phyloP scores from a whole-genome alignment of 1,139 yeast genomes.

The Geotrichum europaeum region DNA sequence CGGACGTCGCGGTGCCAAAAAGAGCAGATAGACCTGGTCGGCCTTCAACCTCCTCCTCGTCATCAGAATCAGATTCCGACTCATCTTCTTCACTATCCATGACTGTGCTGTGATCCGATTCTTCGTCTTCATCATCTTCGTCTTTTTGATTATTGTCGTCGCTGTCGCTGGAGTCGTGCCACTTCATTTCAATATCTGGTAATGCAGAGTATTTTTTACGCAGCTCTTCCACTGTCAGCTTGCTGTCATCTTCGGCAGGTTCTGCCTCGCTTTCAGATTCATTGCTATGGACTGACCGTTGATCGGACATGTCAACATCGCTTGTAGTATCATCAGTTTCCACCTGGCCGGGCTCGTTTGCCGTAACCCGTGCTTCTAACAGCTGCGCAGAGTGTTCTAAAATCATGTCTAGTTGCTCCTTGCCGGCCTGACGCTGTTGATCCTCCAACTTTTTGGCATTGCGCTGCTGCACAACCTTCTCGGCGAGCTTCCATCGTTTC shows the following conservation, averaged over 20 bases:
- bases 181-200: conserved; percentile 28
- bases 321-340: conserved; percentile 22
- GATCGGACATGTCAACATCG: conserved; percentile 20
- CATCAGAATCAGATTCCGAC: conserved; percentile 13
- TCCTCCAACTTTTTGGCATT: conserved; percentile 35
- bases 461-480: conserved; percentile 57
- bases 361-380: conserved; percentile 71
- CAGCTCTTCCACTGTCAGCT: conserved; percentile 60
- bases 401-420: conserved; percentile 82
- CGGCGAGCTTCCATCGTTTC: conserved; percentile 87
- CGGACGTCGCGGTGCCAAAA: conserved; percentile 24
- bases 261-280: conserved; percentile 26
- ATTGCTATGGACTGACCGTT: conserved; percentile 9
- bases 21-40: conserved; percentile 26
- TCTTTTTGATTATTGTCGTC: conserved; percentile 24
- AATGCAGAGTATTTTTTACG: conserved; percentile 56
- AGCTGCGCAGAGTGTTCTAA: conserved; percentile 87
- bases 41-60: conserved; percentile 19
- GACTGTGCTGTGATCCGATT: conserved; percentile 21
- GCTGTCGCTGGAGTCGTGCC: conserved; percentile 26
- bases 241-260: conserved; percentile 35
- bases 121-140: conserved; percentile 18
- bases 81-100: conserved; percentile 26
- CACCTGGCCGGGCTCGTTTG: conserved; percentile 30
- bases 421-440: conserved; percentile 67